Evolutionary conservation across 371 early-diverging fungal genomes (phyloP).

Genomic region (Mortierella polycephala): DNA sequence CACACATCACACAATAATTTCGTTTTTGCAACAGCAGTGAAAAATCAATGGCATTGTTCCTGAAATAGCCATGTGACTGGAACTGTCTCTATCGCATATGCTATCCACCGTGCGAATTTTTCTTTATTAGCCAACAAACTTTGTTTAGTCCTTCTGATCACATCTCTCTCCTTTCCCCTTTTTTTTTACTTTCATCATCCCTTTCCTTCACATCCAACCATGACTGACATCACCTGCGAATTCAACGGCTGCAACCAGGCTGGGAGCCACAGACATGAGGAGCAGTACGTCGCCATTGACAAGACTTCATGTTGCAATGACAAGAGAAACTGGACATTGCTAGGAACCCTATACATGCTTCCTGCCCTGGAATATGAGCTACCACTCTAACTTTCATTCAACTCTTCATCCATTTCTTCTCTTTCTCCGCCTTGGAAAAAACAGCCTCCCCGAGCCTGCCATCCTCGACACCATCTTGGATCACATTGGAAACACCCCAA

Average conservation of each 20-base stretch:
- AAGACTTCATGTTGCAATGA: not conserved
- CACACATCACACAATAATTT: too few relatives aligned
- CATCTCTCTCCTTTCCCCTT: too few relatives aligned
- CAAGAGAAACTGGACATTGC: not conserved
- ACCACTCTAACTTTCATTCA: too few relatives aligned
- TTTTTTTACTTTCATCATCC: not conserved
- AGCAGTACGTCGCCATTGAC: conserved; percentile 21
- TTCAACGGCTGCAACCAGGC: conserved; percentile 42
- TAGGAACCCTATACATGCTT: not conserved
- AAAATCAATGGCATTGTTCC: too few relatives aligned
- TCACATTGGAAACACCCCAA: conserved; percentile 96
- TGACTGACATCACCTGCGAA: conserved; percentile 36
- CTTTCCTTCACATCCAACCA: conserved; percentile 1
- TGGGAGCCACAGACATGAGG: conserved; percentile 42
- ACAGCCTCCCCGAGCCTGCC: conserved; percentile 69
- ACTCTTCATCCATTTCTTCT: not conserved
- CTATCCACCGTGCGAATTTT: not conserved
- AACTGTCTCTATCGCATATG: not conserved
- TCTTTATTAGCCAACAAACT: not conserved
- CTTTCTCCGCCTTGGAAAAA: too few relatives aligned
- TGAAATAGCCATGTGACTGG: too few relatives aligned
- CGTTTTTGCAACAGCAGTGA: too few relatives aligned
- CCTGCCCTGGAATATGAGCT: too few relatives aligned
- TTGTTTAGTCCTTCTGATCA: not conserved
- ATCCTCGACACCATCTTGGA: conserved; percentile 85